Evolutionary conservation across 225 moss, liverwort and hornwort genomes (phyloP).

Genomic region (Antitrichia curtipendula): DNA sequence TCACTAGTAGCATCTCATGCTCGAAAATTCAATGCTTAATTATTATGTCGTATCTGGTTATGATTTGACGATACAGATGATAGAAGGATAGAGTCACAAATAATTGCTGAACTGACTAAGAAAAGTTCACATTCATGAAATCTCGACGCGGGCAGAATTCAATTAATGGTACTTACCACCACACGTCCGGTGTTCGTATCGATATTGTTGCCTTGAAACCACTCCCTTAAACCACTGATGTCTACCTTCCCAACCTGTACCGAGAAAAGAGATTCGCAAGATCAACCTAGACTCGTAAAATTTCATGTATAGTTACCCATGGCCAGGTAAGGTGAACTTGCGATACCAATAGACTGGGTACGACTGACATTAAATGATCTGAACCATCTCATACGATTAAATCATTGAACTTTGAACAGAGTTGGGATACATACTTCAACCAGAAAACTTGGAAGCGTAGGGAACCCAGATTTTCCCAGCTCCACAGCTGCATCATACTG

Average conservation of each 20-base stretch:
- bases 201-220: constrained; percentile 55
- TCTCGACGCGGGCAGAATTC: neutral
- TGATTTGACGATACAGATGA: neutral
- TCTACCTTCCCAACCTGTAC: constrained; percentile 22
- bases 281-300: neutral
- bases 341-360: neutral
- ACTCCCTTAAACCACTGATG: constrained; percentile 30
- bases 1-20: neutral
- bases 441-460: constrained; percentile 79
- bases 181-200: constrained; percentile 51
- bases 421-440: constrained; percentile 40
- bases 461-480: constrained; percentile 57
- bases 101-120: neutral
- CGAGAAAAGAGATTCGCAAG: neutral
- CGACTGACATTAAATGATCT: neutral
- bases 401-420: neutral
- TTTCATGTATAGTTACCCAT: neutral
- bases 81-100: neutral
- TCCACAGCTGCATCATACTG: constrained; percentile 75
- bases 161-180: constrained; percentile 45
- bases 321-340: neutral
- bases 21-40: neutral
- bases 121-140: neutral
- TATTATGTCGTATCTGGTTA: neutral
- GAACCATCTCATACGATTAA: neutral